Evolutionary conservation across 1,284 basidiomycete species (phyloP).

Genomic region (Sanghuangporus sanghuang): DNA sequence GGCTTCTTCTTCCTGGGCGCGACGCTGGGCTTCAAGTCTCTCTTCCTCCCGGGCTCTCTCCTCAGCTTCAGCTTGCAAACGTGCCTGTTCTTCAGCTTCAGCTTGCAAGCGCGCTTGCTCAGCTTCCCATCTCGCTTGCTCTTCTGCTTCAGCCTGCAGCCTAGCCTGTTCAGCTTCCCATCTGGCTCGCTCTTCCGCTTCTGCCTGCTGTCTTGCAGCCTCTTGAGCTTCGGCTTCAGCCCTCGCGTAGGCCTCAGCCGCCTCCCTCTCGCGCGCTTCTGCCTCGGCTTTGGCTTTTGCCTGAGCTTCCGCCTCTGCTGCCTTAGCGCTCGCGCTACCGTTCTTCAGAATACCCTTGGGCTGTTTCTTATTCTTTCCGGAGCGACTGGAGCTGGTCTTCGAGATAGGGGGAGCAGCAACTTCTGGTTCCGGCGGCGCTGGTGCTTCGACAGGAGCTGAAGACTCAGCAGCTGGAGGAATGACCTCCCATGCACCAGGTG

Average conservation of each 20-base stretch:
- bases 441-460: background rate
- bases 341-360: constrained; percentile 9
- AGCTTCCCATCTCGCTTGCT: background rate
- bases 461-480: background rate
- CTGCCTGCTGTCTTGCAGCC: background rate
- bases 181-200: background rate
- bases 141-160: background rate
- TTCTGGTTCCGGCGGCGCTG: background rate
- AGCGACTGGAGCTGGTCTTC: background rate
- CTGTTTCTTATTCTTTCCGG: constrained; percentile 4
- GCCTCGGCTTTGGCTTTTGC: constrained; percentile 1
- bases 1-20: background rate
- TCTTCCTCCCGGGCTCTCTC: background rate
- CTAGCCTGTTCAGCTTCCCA: background rate
- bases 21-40: background rate
- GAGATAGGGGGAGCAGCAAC: background rate
- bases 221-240: background rate
- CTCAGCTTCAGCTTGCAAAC: background rate
- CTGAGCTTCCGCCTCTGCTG: constrained; percentile 1
- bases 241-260: background rate
- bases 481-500: background rate
- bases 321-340: constrained; percentile 3
- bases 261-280: background rate
- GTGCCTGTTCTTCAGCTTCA: background rate
- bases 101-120: background rate